Evolutionary conservation across 352 stramenopile species (phyloP).

Genomic region (Pythium dissimile): DNA sequence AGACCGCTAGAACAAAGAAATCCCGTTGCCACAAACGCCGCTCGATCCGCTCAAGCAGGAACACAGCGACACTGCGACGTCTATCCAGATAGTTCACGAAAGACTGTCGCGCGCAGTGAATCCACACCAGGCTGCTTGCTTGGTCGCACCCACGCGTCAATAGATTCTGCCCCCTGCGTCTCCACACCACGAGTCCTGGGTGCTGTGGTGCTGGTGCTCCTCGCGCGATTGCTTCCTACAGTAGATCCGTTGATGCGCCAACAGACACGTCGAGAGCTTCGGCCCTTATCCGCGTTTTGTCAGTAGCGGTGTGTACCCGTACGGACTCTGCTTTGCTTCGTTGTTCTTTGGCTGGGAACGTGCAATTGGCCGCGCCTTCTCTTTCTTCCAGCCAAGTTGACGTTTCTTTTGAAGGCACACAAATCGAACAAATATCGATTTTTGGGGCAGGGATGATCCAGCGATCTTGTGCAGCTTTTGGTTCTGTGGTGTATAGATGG

Average conservation of each 20-base stretch:
- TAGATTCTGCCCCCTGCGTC: too few relatives aligned
- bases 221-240: background rate
- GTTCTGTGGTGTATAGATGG: too few relatives aligned
- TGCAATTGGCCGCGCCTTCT: background rate
- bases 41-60: background rate
- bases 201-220: too few relatives aligned
- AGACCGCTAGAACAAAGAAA: background rate
- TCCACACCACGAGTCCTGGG: too few relatives aligned
- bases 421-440: conserved; percentile 11
- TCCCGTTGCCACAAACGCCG: too few relatives aligned
- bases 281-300: background rate
- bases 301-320: background rate
- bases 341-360: background rate
- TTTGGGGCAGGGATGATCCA: background rate
- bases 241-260: background rate
- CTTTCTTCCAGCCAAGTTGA: conserved; percentile 15
- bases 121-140: too few relatives aligned
- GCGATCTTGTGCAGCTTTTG: too few relatives aligned
- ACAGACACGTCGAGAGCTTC: background rate
- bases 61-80: background rate
- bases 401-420: conserved; percentile 16
- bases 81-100: too few relatives aligned
- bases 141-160: too few relatives aligned
- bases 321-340: background rate
- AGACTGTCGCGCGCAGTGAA: too few relatives aligned